Base-by-base conservation (phyloP, 768 basidiomycete species). In the Trametes cinnabarina region DNA sequence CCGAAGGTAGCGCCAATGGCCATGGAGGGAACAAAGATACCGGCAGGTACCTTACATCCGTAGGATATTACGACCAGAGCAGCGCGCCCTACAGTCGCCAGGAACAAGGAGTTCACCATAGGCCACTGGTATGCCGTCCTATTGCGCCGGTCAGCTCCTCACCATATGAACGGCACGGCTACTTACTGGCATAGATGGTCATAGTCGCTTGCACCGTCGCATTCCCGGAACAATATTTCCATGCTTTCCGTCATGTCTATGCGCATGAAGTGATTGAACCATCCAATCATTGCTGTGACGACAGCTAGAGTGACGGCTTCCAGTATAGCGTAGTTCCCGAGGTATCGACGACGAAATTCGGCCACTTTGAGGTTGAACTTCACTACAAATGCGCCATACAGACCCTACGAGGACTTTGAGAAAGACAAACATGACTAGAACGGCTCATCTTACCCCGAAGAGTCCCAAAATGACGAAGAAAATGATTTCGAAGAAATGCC, bases 11-110 rank as follows among this genome's bases (percentile, higher is more conserved):
- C 97, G 37, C 97, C 97, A 54, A 98, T 87, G 1, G 96, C 97
- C 97, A 99, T 98, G 3, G 95, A 97, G 2, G 97, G 97, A 0
- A 99, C 92, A 64, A 99, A 99, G 64, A 99, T 99, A 23, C 97
- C 97, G 11, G 92, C 92, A 1, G 97, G 97, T 0, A 99, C 97
- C 71, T 94, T 98, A 68, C 87, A 91, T 0, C 97, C 97, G 69
- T 98, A 99, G 2, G 93, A 94, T 22, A 98, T 75, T 20, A 98
- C 83, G 47, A 98, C 92, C 44, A 98, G 78, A 10, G 83, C 87
- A 20, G 83, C 90, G 4, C 96, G 86, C 55, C 98, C 86, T 52
- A 97, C 79, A 4, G 95, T 96, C 0, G 96, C 97, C 4, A 98
- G 78, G 20, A 99, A 74, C 7, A 99, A 76, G 3, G 95, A 95